Evolutionary conservation across 495 filamentous ascomycete species (phyloP).

Genomic region (Penicillium malachiteum): DNA sequence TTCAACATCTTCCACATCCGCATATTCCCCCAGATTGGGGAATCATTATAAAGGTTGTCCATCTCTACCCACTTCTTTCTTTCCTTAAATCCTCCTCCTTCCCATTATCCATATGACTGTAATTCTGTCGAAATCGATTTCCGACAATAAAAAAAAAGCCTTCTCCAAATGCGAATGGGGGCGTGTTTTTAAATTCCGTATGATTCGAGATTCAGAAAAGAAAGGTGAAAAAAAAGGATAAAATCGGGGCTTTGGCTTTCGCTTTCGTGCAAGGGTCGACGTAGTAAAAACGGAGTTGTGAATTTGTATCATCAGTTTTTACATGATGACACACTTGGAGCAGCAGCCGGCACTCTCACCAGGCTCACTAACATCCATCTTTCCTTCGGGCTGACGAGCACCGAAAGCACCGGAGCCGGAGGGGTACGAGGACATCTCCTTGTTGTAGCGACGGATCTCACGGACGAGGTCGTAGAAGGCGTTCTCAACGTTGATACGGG

Average conservation of each 20-base stretch:
- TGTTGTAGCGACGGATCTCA: slow-evolving; percentile 96
- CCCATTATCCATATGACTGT: not conserved
- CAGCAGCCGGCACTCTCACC: slow-evolving; percentile 78
- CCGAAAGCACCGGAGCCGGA: slow-evolving; percentile 62
- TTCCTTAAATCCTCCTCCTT: not conserved
- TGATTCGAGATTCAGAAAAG: not conserved
- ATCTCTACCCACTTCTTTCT: not conserved
- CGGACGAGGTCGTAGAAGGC: slow-evolving; percentile 98
- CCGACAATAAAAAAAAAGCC: not conserved
- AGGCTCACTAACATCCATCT: slow-evolving; percentile 76
- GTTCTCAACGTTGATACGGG: slow-evolving; percentile 95
- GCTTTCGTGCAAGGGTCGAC: not conserved
- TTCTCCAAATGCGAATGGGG: not conserved
- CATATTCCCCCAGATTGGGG: not conserved
- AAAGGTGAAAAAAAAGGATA: not conserved
- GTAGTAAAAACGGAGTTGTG: not conserved
- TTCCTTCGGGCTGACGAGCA: slow-evolving; percentile 60
- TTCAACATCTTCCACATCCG: not conserved
- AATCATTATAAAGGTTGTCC: not conserved
- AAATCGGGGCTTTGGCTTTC: not conserved
- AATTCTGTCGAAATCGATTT: not conserved
- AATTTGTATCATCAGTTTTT: slow-evolving; percentile 38
- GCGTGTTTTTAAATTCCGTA: not conserved
- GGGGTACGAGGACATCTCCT: slow-evolving; percentile 86
- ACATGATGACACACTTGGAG: slow-evolving; percentile 87